These are phyloP conservation scores for Scheffersomyces parashehatae DNA, from an alignment of 1,139 yeast genomes.

Conservation along the genomic window DNA sequence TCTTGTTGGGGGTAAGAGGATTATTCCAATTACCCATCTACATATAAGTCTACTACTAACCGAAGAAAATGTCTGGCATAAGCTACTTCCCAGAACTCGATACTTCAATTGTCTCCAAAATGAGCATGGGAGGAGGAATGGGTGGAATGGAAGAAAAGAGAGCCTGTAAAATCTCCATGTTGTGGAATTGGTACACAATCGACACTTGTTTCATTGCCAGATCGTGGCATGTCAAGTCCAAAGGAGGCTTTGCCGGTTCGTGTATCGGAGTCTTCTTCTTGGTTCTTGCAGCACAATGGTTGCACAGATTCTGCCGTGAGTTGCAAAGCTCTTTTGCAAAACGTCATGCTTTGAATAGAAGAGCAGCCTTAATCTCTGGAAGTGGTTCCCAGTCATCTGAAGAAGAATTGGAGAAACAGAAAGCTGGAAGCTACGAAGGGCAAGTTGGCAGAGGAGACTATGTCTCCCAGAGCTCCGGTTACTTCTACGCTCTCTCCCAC, in stretches of 20 bases:
- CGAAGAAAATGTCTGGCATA: too few species aligned
- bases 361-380: background rate
- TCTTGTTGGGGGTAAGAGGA: too few species aligned
- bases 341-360: conserved; percentile 7
- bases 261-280: conserved; percentile 65
- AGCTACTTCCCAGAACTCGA: too few species aligned
- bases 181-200: conserved; percentile 51
- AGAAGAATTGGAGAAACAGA: background rate
- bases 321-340: conserved; percentile 45
- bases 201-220: conserved; percentile 64
- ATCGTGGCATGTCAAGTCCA: conserved; percentile 63
- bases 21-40: too few species aligned
- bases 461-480: background rate
- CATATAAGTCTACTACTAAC: too few species aligned
- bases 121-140: conserved; percentile 11
- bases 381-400: conserved; percentile 7
- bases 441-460: background rate
- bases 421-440: background rate
- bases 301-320: conserved; percentile 57
- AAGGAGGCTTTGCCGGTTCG: conserved; percentile 68
- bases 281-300: conserved; percentile 58
- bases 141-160: conserved; percentile 8
- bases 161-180: conserved; percentile 39
- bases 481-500: conserved; percentile 36
- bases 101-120: background rate